Evolutionary conservation across 2,329 filamentous ascomycete genomes (phyloP).

Genomic region (Lachnellula arida): DNA sequence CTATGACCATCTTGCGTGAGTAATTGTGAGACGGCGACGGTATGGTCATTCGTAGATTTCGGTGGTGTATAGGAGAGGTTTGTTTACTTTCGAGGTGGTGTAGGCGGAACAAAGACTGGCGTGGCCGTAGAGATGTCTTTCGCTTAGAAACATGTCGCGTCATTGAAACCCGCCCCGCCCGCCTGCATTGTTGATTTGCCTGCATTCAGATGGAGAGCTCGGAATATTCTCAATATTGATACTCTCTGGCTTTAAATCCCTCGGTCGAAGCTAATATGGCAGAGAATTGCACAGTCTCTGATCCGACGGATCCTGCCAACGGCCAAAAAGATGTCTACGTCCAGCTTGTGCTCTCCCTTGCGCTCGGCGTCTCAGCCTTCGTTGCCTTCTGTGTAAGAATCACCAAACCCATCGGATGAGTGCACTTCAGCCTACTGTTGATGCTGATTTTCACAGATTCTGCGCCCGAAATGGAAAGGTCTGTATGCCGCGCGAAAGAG

Average conservation of each 20-base stretch:
- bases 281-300: conserved; percentile 18
- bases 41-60: neutral
- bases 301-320: conserved; percentile 27
- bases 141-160: neutral
- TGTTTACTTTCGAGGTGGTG: too few relatives aligned
- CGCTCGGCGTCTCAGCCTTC: conserved; percentile 67
- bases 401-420: neutral
- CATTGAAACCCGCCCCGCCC: neutral
- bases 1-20: neutral
- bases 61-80: neutral
- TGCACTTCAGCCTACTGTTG: neutral
- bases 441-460: conserved; percentile 50
- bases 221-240: too few relatives aligned
- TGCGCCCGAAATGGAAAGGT: conserved; percentile 86
- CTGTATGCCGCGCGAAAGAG: conserved; percentile 87
- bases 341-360: conserved; percentile 68
- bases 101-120: neutral
- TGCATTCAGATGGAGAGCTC: neutral
- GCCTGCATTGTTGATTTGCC: neutral
- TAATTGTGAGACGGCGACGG: neutral
- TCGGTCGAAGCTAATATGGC: neutral
- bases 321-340: conserved; percentile 36
- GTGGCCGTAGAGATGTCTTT: neutral
- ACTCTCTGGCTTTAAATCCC: too few relatives aligned
- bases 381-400: conserved; percentile 68